Evolutionary conservation across 2,329 filamentous ascomycete species (phyloP), one percentile per base, ranked within the genome.

Genomic region (Karstenula rhodostoma): DNA sequence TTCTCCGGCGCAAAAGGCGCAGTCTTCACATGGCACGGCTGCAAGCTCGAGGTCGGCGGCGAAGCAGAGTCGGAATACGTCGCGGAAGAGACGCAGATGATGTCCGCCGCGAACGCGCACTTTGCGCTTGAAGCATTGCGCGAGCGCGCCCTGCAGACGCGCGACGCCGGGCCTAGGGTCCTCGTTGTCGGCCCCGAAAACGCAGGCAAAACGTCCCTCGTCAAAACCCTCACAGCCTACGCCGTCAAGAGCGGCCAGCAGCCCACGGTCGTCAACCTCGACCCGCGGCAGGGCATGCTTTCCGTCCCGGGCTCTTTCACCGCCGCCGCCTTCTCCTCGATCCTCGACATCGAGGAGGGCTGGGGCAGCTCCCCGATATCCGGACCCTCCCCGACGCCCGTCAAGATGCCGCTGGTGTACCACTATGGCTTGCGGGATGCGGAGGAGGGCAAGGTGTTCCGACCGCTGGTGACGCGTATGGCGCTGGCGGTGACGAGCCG

Each of bases 281-380:
- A 98, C 72, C 89, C 93, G 2, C 86, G 86, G 63, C 93, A 98
- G 80, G 81, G 82, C 48, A 74, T 84, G 64, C 75, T 84, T 25
- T 79, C 77, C 29, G 77, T 82, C 12, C 80, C 95, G 0, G 94
- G 94, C 0, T 94, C 91, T 35, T 77, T 99, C 66, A 94, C 90
- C 54, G 92, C 94, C 0, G 90, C 91, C n/a, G 91, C 92, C 4
- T 93, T 96, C 73, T 91, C 91, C 10, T 93, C 91, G 0, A 87
- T 96, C 69, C 87, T 98, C 80, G 94, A 98, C 77, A 85, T 96
- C 0, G 91, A 94, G 71, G 90, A 93, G 62, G 92, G 91, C 8
- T 97, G 93, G 89, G 95, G 95, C 10, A 92, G 87, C 67, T 94
- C 92, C 68, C 94, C 94, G 0, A 96, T 94, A 70, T 96, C 91